Percentiles rank a stretch among this genome's conserved stretches.
These are phyloP conservation scores for Allomyces macrogynus DNA, from an alignment of 192 early-diverging fungal species.

Conservation along the genomic window DNA sequence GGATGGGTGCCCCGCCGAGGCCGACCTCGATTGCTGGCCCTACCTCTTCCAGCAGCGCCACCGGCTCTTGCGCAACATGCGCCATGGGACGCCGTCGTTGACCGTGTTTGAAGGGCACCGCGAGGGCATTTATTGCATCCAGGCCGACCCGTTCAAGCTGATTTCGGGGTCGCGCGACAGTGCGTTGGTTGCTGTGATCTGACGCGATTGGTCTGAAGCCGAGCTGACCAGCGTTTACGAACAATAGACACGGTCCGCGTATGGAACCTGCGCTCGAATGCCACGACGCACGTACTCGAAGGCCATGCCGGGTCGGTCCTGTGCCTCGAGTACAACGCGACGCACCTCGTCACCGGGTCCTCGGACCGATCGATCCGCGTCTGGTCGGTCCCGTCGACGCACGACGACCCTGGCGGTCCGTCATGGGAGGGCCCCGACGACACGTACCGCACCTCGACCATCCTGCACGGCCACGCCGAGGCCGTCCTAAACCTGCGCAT, in stretches of 20 bases:
- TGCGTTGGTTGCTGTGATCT: slow-evolving; percentile 11
- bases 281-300: slow-evolving; percentile 2
- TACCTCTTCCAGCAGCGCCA: not conserved
- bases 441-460: slow-evolving; percentile 16
- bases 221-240: not conserved
- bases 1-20: not conserved
- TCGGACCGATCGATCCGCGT: slow-evolving; percentile 26
- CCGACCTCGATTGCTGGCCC: not conserved
- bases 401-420: not conserved
- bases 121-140: slow-evolving; percentile 70
- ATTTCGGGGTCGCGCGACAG: slow-evolving; percentile 51
- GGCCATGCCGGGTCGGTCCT: slow-evolving; percentile 30
- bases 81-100: not conserved
- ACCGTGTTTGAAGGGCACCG: slow-evolving; percentile 29
- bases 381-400: slow-evolving; percentile 11
- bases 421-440: not conserved
- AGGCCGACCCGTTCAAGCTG: slow-evolving; percentile 42
- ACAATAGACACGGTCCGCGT: slow-evolving; percentile 9
- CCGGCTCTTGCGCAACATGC: not conserved
- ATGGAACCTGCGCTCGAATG: slow-evolving; percentile 42
- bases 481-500: slow-evolving; percentile 4
- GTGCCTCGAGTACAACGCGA: slow-evolving; percentile 30
- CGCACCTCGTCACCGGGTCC: slow-evolving; percentile 25
- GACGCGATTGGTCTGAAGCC: not conserved
- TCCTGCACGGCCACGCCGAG: slow-evolving; percentile 6